These are phyloP conservation scores for Pseudogymnoascus sp. DNA, from an alignment of 2,329 filamentous ascomycete species.

Conservation along the genomic window DNA sequence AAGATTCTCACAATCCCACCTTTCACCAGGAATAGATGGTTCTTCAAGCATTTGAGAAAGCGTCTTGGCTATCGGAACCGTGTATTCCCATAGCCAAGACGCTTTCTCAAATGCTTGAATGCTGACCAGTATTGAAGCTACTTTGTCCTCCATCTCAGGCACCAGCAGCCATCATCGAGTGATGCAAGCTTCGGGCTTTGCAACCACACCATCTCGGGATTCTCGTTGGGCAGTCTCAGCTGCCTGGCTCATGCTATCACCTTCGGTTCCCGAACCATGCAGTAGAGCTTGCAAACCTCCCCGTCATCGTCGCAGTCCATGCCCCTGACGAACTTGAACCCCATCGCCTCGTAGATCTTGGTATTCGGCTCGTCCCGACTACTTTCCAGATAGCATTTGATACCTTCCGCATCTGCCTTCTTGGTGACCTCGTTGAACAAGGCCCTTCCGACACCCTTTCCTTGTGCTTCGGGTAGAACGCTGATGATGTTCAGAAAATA, in stretches of 20 bases:
- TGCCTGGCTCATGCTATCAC: constrained; percentile 1
- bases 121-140: not conserved
- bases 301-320: constrained; percentile 61
- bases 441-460: constrained; percentile 57
- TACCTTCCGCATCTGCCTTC: constrained; percentile 56
- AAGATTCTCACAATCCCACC: not conserved
- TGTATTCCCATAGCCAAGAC: too few relatives aligned
- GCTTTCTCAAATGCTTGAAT: not conserved
- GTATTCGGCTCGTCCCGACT: constrained; percentile 62
- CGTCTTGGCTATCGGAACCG: too few relatives aligned
- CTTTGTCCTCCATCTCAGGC: not conserved
- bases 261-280: constrained; percentile 40
- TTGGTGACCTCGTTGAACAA: constrained; percentile 59
- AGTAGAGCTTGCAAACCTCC: constrained; percentile 46
- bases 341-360: constrained; percentile 63
- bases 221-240: not conserved
- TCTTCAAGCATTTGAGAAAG: too few relatives aligned
- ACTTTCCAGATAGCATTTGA: constrained; percentile 65
- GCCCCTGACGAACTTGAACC: constrained; percentile 57
- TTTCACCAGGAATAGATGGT: not conserved
- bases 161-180: not conserved
- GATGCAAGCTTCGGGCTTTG: not conserved
- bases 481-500: constrained; percentile 74
- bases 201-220: not conserved
- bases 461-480: constrained; percentile 58